Percentiles rank a stretch among this genome's conserved stretches.
Conservation (phyloP, 1,284 basidiomycete species). For the Cryptococcus sp. region DNA sequence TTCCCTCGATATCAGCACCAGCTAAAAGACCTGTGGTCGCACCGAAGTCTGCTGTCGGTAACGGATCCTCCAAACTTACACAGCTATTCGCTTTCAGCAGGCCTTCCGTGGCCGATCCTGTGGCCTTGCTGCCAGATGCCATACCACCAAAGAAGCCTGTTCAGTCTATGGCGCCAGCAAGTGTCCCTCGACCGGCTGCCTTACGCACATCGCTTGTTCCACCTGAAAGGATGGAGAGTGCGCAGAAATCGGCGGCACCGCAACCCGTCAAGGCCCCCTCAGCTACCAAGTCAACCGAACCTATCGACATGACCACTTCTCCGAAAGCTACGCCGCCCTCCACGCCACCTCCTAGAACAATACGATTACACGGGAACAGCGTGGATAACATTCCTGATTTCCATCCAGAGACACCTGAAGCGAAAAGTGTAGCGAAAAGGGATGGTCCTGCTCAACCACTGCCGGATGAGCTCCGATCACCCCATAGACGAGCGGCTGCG, state of each 20-base stretch:
- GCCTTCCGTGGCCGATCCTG: not conserved
- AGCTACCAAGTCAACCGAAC: not conserved
- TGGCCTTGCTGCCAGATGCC: not conserved
- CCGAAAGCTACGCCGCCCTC: not conserved
- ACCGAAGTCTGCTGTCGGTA: too few relatives aligned
- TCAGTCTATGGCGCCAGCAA: not conserved
- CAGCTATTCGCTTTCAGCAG: not conserved
- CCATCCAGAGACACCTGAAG: conserved; percentile 3
- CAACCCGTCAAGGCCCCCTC: not conserved
- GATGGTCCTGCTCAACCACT: not conserved
- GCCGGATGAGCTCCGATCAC: conserved; percentile 3
- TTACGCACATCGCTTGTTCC: not conserved
- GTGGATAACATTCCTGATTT: conserved; percentile 4
- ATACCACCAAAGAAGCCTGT: not conserved
- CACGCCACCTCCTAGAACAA: conserved; percentile 6
- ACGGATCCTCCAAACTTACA: too few relatives aligned
- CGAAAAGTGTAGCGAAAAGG: not conserved
- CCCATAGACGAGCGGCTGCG: conserved; percentile 1
- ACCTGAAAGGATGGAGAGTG: not conserved
- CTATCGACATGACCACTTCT: not conserved
- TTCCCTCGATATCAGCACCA: too few relatives aligned
- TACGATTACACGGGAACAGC: not conserved
- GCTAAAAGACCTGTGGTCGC: too few relatives aligned
- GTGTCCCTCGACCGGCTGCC: not conserved
- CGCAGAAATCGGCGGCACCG: not conserved